Percentiles rank a stretch among this genome's conserved stretches.
These are phyloP conservation scores for Aurifilum marmelostoma DNA, from an alignment of 2,329 filamentous ascomycete species.

Conservation along the genomic window DNA sequence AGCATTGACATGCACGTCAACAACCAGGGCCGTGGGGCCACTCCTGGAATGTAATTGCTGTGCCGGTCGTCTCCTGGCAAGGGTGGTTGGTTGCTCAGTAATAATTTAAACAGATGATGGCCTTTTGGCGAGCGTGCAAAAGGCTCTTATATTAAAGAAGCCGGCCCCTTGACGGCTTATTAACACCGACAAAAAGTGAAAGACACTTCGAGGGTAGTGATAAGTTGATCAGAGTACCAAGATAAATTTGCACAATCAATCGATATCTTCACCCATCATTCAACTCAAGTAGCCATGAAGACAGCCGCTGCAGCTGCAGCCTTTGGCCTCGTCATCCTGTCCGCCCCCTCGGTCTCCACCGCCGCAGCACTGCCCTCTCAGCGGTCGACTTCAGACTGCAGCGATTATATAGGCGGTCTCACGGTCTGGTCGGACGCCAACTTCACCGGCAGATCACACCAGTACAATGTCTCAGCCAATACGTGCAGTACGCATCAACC, in stretches of 20 bases:
- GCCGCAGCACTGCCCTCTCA: constrained; percentile 9
- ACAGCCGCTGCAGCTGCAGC: not conserved
- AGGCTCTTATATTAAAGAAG: not conserved
- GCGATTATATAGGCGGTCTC: constrained; percentile 12
- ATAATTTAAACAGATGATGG: not conserved
- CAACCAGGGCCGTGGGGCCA: not conserved
- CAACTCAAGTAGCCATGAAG: not conserved
- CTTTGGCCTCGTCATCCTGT: not conserved
- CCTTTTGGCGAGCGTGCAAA: not conserved
- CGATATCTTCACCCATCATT: not conserved
- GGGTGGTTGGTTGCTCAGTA: not conserved
- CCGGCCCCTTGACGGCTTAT: not conserved
- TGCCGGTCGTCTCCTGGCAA: not conserved
- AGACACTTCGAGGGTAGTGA: not conserved
- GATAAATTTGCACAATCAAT: not conserved
- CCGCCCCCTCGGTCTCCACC: not conserved
- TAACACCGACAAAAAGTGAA: not conserved
- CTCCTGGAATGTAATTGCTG: not conserved
- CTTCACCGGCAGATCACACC: constrained; percentile 18
- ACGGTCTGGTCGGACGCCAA: constrained; percentile 24
- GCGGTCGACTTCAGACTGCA: constrained; percentile 4
- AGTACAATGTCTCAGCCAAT: constrained; percentile 24
- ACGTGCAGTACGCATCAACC: constrained; percentile 26
- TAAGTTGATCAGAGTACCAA: not conserved
- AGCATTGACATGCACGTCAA: not conserved